Conservation (phyloP, 2,329 filamentous ascomycete genomes). For the Talaromyces verruculosus region DNA sequence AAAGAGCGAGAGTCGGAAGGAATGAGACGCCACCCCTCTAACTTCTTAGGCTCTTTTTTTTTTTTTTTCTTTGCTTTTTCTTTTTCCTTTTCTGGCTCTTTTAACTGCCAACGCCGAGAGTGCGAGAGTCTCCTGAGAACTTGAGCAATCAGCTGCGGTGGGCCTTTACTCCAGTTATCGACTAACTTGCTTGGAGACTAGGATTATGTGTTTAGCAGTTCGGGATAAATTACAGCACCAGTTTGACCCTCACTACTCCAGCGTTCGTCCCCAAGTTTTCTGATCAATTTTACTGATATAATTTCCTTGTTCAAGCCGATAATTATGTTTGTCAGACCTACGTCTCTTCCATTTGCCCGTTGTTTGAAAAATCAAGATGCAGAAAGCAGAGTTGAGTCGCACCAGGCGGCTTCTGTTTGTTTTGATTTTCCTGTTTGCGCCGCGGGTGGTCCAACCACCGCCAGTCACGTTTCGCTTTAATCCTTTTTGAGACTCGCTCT, state of each 20-base stretch:
- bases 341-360: not conserved
- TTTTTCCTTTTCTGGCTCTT: conserved; percentile 7
- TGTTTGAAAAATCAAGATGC: not conserved
- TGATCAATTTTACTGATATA: not conserved
- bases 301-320: not conserved
- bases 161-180: not conserved
- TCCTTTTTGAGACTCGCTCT: not conserved
- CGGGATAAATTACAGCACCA: not conserved
- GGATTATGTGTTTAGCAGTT: not conserved
- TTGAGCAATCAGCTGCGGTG: not conserved
- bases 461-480: conserved; percentile 6
- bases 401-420: conserved; percentile 29
- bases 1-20: conserved; percentile 1
- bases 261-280: not conserved
- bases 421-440: conserved; percentile 33
- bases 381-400: not conserved
- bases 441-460: conserved; percentile 1
- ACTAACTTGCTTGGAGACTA: not conserved
- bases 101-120: not conserved
- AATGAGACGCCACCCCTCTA: conserved; percentile 3
- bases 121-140: not conserved
- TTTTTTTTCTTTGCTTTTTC: not conserved
- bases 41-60: not conserved
- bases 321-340: not conserved
- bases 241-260: not conserved